Conservation (phyloP, 805 yeast species). For the Naumovozyma baii region DNA sequence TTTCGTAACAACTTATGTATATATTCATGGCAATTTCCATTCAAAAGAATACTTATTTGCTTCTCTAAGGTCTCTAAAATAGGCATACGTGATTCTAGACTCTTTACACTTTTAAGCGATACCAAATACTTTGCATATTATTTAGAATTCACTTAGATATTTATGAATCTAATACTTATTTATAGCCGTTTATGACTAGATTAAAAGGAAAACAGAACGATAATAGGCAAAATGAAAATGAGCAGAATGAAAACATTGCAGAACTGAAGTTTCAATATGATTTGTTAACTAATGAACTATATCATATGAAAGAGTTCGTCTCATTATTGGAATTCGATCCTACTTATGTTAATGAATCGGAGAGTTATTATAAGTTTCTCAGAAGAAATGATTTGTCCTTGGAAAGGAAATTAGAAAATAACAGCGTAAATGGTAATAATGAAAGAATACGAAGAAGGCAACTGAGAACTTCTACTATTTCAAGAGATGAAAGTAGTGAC, state of each 20-base stretch:
- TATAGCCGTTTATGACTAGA: too few relatives aligned
- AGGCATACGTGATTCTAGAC: constrained; percentile 5
- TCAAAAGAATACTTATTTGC: not conserved
- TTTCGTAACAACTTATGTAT: too few relatives aligned
- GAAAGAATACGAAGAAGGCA: constrained; percentile 11
- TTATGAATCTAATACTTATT: not conserved
- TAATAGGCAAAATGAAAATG: not conserved
- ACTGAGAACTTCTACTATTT: constrained; percentile 4
- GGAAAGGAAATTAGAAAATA: constrained; percentile 6
- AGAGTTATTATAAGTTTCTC: constrained; percentile 30
- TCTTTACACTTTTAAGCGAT: constrained; percentile 4
- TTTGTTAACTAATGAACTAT: constrained; percentile 47
- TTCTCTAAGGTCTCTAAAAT: constrained; percentile 1
- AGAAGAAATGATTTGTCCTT: constrained; percentile 14
- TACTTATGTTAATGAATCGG: constrained; percentile 25
- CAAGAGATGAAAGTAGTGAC: not conserved
- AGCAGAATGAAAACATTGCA: constrained; percentile 29
- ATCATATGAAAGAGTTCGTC: constrained; percentile 51
- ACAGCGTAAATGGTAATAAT: constrained; percentile 3
- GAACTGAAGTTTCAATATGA: constrained; percentile 39
- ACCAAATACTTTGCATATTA: not conserved
- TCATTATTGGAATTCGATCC: constrained; percentile 60
- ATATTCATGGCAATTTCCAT: constrained; percentile 1
- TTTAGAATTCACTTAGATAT: not conserved
- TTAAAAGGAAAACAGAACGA: too few relatives aligned